Evolutionary conservation across 495 filamentous ascomycete genomes (phyloP), one percentile per base, ranked within the genome.

Genomic region (Annulohypoxylon maeteangense): DNA sequence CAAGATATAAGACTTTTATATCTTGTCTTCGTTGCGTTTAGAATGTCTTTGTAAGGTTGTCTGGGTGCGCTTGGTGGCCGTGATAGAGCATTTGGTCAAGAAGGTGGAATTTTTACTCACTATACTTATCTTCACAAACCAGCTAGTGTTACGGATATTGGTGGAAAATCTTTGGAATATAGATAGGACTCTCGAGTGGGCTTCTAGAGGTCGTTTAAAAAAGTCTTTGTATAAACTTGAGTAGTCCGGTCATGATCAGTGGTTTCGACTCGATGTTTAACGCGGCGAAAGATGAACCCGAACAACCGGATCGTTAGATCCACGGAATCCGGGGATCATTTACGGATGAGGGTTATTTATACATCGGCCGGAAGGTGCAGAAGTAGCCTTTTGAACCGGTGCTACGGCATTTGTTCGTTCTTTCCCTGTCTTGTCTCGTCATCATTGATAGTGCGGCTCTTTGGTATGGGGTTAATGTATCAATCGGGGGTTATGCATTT

Each of bases 361-460:
- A 65, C 48, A 27, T 8, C 54, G 64, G 54, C 29, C 54, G 65
- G 60, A 18, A 55, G 29, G 55, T 38, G 45, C 54, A 61, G 18
- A 31, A 4, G 14, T 59, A 16, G 22, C 16, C n/a, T 16, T 12
- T 40, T 53, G 23, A 29, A 7, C 14, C 62, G 42, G 64, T 53
- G 23, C 6, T 20, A 57, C 53, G 45, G 54, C 25, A 58, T 45
- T 63, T 5, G 51, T 23, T 62, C 59, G 27, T 48, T 59, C 63
- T 20, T 16, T 36, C 47, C 54, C 45, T 40, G 36, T 40, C 45
- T 50, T 50, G 42, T 23, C 31, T 58, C 25, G 51, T 62, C 57
- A 51, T 56, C 23, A 25, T 12, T 1, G n/a, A 38, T 47, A 16
- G 53, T 72, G 69, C 69, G 64, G 69, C 69, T 72, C 69, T 67